These are phyloP conservation scores for Ophiostoma sp. DNA, from an alignment of 2,329 filamentous ascomycete genomes.

Conservation along the genomic window DNA sequence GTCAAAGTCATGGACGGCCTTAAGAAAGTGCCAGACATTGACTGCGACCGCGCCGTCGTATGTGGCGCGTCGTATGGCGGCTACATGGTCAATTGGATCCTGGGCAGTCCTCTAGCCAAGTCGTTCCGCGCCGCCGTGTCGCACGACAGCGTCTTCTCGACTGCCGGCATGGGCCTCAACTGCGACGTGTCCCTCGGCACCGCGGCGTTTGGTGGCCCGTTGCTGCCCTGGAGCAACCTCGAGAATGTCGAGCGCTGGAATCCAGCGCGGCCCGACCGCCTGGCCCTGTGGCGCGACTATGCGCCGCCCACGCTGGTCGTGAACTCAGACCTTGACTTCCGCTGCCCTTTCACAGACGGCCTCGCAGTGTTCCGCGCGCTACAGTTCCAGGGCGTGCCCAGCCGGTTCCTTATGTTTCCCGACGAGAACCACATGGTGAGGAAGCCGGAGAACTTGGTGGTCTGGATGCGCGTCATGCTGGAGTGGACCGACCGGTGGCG, in stretches of 20 bases:
- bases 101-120: conserved; percentile 39
- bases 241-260: conserved; percentile 48
- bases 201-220: conserved; percentile 41
- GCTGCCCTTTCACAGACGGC: conserved; percentile 46
- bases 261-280: conserved; percentile 41
- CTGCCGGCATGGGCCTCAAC: conserved; percentile 29
- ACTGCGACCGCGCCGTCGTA: conserved; percentile 47
- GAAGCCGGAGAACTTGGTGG: conserved; percentile 60
- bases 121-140: conserved; percentile 52
- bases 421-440: conserved; percentile 69
- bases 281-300: conserved; percentile 50
- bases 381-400: conserved; percentile 61
- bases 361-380: conserved; percentile 67
- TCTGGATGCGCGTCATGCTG: conserved; percentile 64
- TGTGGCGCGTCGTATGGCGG: conserved; percentile 53
- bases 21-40: conserved; percentile 47
- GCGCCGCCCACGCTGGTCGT: conserved; percentile 64
- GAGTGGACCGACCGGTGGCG: conserved; percentile 57
- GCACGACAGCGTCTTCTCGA: conserved; percentile 43
- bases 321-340: conserved; percentile 64
- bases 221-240: conserved; percentile 40
- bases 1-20: conserved; percentile 49
- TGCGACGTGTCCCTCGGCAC: conserved; percentile 23
- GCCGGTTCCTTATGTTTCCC: conserved; percentile 64
- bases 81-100: conserved; percentile 56